Evolutionary conservation across 192 early-diverging fungal species (phyloP), one percentile per base, ranked within the genome.

Genomic region (Backusella tuberculispora): DNA sequence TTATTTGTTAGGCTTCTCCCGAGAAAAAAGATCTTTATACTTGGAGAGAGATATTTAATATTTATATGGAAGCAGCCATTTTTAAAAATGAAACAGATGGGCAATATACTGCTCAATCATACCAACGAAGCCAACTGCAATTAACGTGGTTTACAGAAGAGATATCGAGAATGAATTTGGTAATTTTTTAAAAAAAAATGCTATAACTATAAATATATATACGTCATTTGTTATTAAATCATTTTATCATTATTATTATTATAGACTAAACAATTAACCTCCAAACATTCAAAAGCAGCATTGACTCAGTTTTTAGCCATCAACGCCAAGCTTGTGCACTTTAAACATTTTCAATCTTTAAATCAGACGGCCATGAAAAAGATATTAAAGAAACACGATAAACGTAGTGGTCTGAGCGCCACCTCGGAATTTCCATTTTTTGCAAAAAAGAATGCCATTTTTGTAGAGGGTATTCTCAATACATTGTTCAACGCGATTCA

Each of bases 331-430:
- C 83, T 95, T 13, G 80, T 92, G 1, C 72, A 81, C 17, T 82
- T 95, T 81, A 88, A 89, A 72, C 87, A 89, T 50, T 92, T 96
- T 80, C 86, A 91, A 53, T 88, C 86, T 66, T 76, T 95, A 75
- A 96, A 96, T 79, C 88, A 88, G 65, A 88, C 84, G 63, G 94
- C 95, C 0, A 90, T 92, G 75, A 86, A 86, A 44, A 96, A 96
- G 77, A 95, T 96, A 38, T 78, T 96, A 41, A 96, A 96, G 78
- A 96, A 96, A 78, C 95, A 96, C 76, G 95, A 96, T 77, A 96
- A 96, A 77, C 87, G 89, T 24, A 94, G 91, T 10, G 89, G 89
- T 26, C 78, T 96, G 72, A 87, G 86, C 66, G 86, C 87, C 0
- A 85, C 82, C 21, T 56, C 73, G 12, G 85, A 81, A 45, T 91